Evolutionary conservation across 305 asterid genomes (phyloP).

Genomic region (Fraxinus xanthoxyloides): DNA sequence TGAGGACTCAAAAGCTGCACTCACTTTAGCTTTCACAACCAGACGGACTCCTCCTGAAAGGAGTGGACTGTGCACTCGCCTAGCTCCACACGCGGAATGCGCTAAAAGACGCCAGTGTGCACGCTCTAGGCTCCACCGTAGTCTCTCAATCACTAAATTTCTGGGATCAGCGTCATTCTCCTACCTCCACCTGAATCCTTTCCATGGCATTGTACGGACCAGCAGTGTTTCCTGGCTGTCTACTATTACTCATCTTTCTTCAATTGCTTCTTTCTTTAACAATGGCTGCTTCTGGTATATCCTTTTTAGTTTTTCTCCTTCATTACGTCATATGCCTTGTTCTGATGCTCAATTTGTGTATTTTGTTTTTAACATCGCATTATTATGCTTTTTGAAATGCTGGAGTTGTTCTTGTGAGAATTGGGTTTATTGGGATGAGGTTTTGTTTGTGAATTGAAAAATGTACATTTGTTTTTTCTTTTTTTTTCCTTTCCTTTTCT

Average conservation of each 20-base stretch:
- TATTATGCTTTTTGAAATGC: background rate
- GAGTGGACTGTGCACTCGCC: background rate
- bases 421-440: background rate
- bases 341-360: conserved; percentile 15
- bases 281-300: conserved; percentile 49
- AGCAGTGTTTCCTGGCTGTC: conserved; percentile 35
- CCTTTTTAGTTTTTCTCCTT: background rate
- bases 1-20: conserved; percentile 8
- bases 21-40: conserved; percentile 7
- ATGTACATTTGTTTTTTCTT: background rate
- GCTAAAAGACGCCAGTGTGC: conserved; percentile 33
- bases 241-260: conserved; percentile 29
- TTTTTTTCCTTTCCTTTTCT: background rate
- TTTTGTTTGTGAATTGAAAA: background rate
- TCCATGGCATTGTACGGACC: conserved; percentile 44
- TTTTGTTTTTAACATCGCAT: background rate
- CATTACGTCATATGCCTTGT: conserved; percentile 1
- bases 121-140: conserved; percentile 8
- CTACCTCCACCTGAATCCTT: background rate
- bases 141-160: background rate
- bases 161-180: conserved; percentile 16
- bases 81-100: conserved; percentile 4
- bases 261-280: conserved; percentile 31
- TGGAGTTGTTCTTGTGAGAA: conserved; percentile 1
- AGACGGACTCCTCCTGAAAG: background rate